A percentile compares a stretch with the other conserved stretches of the same genome.
Evolutionary conservation across 1,139 yeast genomes (phyloP).

Genomic region (Geotrichum candidum): DNA sequence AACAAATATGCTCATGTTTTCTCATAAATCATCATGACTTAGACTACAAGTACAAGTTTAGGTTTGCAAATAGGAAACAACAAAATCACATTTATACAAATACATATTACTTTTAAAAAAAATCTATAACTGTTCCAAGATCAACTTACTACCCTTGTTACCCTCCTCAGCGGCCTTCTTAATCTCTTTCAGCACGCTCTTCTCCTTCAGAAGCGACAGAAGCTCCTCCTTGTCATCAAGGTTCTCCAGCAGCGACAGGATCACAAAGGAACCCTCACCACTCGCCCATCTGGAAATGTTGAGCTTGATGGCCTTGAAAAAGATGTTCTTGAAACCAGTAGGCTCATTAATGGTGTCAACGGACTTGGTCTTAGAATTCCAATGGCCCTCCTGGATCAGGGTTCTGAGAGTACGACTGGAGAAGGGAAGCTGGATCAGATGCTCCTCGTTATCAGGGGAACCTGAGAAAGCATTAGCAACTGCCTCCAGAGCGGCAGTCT

Average conservation of each 20-base stretch:
- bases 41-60: no score
- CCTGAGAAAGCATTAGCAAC: conserved; percentile 38
- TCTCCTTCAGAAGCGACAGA: conserved; percentile 47
- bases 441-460: conserved; percentile 53
- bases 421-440: conserved; percentile 60
- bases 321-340: conserved; percentile 45
- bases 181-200: conserved; percentile 25
- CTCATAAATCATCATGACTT: no score
- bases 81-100: not conserved
- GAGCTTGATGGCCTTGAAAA: conserved; percentile 44
- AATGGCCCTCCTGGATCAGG: conserved; percentile 70
- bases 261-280: conserved; percentile 72
- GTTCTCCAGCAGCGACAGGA: conserved; percentile 46
- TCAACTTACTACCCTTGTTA: conserved; percentile 77
- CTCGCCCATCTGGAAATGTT: conserved; percentile 50
- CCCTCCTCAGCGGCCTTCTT: conserved; percentile 47
- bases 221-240: conserved; percentile 39
- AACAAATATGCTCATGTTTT: no score
- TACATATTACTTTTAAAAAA: not conserved
- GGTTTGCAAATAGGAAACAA: not conserved
- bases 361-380: conserved; percentile 54
- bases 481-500: conserved; percentile 55
- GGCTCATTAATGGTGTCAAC: conserved; percentile 46
- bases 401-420: conserved; percentile 72
- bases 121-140: conserved; percentile 37